Percentiles rank a stretch among this genome's conserved stretches.
Conservation (phyloP, 2,329 filamentous ascomycete species). For the Scedosporium apiospermum region DNA sequence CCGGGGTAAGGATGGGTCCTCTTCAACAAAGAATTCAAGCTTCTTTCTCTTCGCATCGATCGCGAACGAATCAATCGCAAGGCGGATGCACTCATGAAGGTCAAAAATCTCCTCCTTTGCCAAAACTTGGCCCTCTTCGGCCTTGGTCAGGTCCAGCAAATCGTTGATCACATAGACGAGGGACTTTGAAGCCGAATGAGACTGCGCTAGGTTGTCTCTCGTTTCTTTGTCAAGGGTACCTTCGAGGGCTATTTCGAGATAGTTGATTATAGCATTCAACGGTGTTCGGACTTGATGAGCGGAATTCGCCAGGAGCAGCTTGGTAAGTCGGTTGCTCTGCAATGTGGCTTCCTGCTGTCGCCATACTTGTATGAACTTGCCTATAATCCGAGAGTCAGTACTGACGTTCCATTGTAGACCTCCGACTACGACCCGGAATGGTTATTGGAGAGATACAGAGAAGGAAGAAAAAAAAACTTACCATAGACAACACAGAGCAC, state of each 20-base stretch:
- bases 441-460: not conserved
- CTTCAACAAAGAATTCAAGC: conserved; percentile 58
- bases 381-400: conserved; percentile 17
- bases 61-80: conserved; percentile 66
- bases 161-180: conserved; percentile 93
- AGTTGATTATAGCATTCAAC: conserved; percentile 89
- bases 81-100: conserved; percentile 58
- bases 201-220: conserved; percentile 72
- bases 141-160: conserved; percentile 77
- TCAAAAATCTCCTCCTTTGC: conserved; percentile 77
- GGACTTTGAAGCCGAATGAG: conserved; percentile 85
- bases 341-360: conserved; percentile 78
- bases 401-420: not conserved
- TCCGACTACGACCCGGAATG: too few relatives aligned
- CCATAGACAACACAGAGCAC: conserved; percentile 83
- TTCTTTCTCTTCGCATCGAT: conserved; percentile 68
- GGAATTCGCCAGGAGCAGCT: conserved; percentile 73
- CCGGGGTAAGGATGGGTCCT: conserved; percentile 59
- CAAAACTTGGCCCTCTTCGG: conserved; percentile 69
- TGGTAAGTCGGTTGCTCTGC: conserved; percentile 72
- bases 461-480: conserved; percentile 24
- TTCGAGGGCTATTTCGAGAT: conserved; percentile 82
- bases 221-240: conserved; percentile 72
- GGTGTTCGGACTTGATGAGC: conserved; percentile 88
- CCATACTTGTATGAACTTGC: conserved; percentile 86